phyloP scores from a whole-genome alignment of 768 basidiomycete species.

The Mycena vulgaris region DNA sequence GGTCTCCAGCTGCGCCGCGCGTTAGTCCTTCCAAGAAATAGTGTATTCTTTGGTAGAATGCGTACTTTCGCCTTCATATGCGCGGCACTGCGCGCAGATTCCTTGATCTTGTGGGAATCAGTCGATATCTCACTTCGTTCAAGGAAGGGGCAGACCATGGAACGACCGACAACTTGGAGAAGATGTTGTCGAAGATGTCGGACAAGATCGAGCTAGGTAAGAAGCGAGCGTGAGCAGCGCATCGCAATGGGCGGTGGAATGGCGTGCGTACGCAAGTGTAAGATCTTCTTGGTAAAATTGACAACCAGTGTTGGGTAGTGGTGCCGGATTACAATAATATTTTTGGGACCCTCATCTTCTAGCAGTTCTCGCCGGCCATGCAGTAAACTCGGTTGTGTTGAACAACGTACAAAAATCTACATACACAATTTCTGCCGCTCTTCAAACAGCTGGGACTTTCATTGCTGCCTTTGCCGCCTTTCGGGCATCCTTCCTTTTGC shows the following conservation, averaged over 20 bases:
- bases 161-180: not conserved
- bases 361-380: too few species aligned
- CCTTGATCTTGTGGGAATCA: not conserved
- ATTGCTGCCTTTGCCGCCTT: too few species aligned
- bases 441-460: too few species aligned
- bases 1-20: not conserved
- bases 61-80: not conserved
- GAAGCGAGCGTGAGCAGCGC: not conserved
- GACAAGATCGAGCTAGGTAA: constrained; percentile 1
- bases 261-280: too few species aligned
- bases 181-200: not conserved
- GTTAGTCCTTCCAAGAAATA: not conserved
- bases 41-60: not conserved
- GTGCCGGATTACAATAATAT: too few species aligned
- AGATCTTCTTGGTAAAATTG: too few species aligned
- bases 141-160: not conserved
- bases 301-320: too few species aligned
- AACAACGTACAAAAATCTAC: too few species aligned
- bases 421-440: too few species aligned
- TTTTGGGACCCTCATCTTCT: too few species aligned
- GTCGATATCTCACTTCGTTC: not conserved
- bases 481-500: too few species aligned
- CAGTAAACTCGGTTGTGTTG: too few species aligned
- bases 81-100: not conserved
- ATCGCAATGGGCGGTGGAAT: not conserved